Evolutionary conservation across 805 yeast genomes (phyloP).

Genomic region (Metschnikowia noctiluminum): DNA sequence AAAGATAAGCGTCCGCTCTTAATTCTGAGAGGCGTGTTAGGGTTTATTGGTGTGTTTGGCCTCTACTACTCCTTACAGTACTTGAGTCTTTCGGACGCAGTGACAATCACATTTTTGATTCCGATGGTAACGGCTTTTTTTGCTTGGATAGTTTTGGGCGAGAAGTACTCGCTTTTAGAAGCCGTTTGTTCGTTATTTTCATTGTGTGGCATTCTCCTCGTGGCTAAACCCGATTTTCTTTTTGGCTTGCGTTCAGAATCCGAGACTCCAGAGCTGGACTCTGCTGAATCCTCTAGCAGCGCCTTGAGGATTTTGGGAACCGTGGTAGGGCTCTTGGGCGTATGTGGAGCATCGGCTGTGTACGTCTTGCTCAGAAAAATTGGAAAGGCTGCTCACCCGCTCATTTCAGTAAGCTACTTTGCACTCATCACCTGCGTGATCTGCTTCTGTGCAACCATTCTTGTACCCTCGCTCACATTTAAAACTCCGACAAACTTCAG

Average conservation of each 20-base stretch:
- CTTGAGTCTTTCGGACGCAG: conserved; percentile 75
- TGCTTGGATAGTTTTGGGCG: conserved; percentile 67
- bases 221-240: conserved; percentile 76
- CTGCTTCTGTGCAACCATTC: conserved; percentile 48
- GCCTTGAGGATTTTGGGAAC: conserved; percentile 60
- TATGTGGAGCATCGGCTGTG: conserved; percentile 65
- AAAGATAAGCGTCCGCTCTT: conserved; percentile 51
- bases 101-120: conserved; percentile 70
- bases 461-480: conserved; percentile 58
- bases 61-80: conserved; percentile 72
- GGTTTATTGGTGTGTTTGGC: conserved; percentile 74
- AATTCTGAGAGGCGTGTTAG: conserved; percentile 62
- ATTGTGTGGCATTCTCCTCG: conserved; percentile 69
- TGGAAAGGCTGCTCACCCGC: conserved; percentile 76
- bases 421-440: conserved; percentile 58
- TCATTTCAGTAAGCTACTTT: conserved; percentile 74
- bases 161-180: conserved; percentile 63
- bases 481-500: conserved; percentile 54
- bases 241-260: conserved; percentile 45
- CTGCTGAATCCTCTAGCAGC: conserved; percentile 51
- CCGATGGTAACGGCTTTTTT: conserved; percentile 75
- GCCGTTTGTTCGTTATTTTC: conserved; percentile 67
- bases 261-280: conserved; percentile 30
- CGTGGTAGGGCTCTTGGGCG: conserved; percentile 60
- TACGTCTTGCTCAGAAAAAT: conserved; percentile 70